Evolutionary conservation across 1,284 basidiomycete genomes (phyloP), one percentile per base, ranked within the genome.

Genomic region (Ceratobasidium sp.): DNA sequence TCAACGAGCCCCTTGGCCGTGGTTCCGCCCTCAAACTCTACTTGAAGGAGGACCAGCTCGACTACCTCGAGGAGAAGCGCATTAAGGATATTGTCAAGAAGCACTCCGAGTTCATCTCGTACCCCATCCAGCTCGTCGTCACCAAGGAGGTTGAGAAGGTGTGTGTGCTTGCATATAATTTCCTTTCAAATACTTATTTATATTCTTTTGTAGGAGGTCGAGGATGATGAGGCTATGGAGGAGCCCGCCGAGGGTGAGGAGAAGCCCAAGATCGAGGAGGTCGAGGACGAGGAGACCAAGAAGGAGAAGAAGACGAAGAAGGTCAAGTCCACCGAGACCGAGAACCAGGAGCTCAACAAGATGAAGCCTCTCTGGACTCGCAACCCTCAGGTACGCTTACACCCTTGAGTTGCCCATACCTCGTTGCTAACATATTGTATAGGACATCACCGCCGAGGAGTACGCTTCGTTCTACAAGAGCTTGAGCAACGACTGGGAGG

Each of bases 11-110:
- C 78, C 89, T 99, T 76, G 96, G 95, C 78, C 97, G 98, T 83
- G 98, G 97, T 86, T 94, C 94, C 75, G 94, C 97, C 85, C 90
- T 99, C 83, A 94, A 95, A 80, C 92, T 99, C 78, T 96, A 87
- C 90, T 88, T 99, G 84, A 99, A 99, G 90, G 98, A 99, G 84
- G 97, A 99, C 85, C 96, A 98, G 86, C 91, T 94, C 79, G 98
- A 99, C 85, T 99, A 99, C 87, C 90, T 99, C 75, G 97, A 99
- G 88, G 98, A 99, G 90, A 98, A 98, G 90, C 92, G 91, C 84
- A 96, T 99, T 90, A 97, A 97, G 88, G 98, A 99, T 81, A 96
- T 98, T 79, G 97, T 99, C 84, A 99, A 99, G 91, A 99, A 99
- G 90, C 98, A 99, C 90, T 99, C 98, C 82, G 97, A 99, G 87